Conservation (phyloP, 1,139 yeast genomes). For the Zygosaccharomyces sapae region DNA sequence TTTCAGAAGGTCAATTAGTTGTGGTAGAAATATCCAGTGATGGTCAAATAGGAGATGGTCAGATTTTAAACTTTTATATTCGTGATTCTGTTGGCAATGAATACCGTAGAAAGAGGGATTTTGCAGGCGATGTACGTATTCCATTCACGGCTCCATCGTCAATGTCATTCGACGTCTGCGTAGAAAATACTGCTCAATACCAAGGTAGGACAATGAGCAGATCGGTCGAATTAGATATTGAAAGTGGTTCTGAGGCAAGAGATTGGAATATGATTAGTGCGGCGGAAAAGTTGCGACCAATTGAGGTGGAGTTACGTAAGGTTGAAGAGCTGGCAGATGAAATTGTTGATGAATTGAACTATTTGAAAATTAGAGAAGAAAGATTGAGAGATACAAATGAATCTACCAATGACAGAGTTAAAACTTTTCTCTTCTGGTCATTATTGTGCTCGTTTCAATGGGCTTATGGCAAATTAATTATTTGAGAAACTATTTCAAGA, state of each 20-base stretch:
- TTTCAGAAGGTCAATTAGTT: slow-evolving; percentile 74
- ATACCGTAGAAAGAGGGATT: slow-evolving; percentile 59
- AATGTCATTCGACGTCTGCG: slow-evolving; percentile 87
- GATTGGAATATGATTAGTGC: slow-evolving; percentile 97
- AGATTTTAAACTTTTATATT: slow-evolving; percentile 57
- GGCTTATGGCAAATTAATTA: slow-evolving; percentile 92
- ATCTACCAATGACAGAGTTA: slow-evolving; percentile 73
- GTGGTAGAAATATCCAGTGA: slow-evolving; percentile 72
- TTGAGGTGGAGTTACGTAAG: slow-evolving; percentile 82
- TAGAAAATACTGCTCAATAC: slow-evolving; percentile 57
- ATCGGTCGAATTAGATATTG: slow-evolving; percentile 83
- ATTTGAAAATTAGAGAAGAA: slow-evolving; percentile 82
- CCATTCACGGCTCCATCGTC: slow-evolving; percentile 82
- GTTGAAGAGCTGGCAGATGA: slow-evolving; percentile 81
- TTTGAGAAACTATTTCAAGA: slow-evolving; percentile 87
- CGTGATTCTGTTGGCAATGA: slow-evolving; percentile 69
- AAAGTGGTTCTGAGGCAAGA: slow-evolving; percentile 93
- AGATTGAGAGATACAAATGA: slow-evolving; percentile 95
- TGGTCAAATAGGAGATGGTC: slow-evolving; percentile 83
- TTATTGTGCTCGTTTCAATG: slow-evolving; percentile 65
- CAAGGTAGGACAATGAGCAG: slow-evolving; percentile 45
- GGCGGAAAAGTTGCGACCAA: slow-evolving; percentile 86
- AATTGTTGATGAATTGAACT: slow-evolving; percentile 70
- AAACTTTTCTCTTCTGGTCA: slow-evolving; percentile 72
- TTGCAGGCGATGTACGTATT: slow-evolving; percentile 61